Conservation (phyloP, 1,139 yeast species). For the Blastobotrys apis region DNA sequence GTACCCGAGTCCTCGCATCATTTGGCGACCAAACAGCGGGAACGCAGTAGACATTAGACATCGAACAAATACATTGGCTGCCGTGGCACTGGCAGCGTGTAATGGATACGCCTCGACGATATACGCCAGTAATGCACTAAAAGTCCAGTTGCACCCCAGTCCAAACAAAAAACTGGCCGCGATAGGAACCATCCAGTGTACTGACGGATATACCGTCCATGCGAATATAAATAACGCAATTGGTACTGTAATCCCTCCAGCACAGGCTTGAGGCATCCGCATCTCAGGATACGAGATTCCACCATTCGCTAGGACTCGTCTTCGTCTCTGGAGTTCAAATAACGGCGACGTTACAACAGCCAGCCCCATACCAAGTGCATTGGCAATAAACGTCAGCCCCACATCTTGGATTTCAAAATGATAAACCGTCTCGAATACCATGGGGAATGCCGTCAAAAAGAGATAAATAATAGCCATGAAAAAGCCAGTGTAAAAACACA, state of each 20-base stretch:
- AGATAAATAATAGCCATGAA: conserved; percentile 56
- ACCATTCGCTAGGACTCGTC: not conserved
- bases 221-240: conserved; percentile 60
- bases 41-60: conserved; percentile 57
- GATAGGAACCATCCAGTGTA: conserved; percentile 80
- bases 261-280: conserved; percentile 63
- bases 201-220: conserved; percentile 60
- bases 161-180: conserved; percentile 31
- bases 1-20: conserved; percentile 48
- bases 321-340: not conserved
- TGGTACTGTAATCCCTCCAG: conserved; percentile 34
- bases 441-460: conserved; percentile 61
- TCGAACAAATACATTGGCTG: conserved; percentile 13
- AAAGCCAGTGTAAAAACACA: conserved; percentile 39
- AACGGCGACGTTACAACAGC: conserved; percentile 1
- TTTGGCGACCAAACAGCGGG: conserved; percentile 60
- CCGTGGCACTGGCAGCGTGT: conserved; percentile 12
- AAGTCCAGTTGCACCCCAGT: conserved; percentile 9
- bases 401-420: conserved; percentile 33
- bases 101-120: conserved; percentile 10
- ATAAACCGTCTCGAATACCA: conserved; percentile 48
- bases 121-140: conserved; percentile 9
- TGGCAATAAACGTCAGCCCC: conserved; percentile 34
- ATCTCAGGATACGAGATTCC: conserved; percentile 45
- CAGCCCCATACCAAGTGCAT: conserved; percentile 2